These are phyloP conservation scores for Anisodus tanguticus DNA, from an alignment of 257 asterid species.

Conservation along the genomic window DNA sequence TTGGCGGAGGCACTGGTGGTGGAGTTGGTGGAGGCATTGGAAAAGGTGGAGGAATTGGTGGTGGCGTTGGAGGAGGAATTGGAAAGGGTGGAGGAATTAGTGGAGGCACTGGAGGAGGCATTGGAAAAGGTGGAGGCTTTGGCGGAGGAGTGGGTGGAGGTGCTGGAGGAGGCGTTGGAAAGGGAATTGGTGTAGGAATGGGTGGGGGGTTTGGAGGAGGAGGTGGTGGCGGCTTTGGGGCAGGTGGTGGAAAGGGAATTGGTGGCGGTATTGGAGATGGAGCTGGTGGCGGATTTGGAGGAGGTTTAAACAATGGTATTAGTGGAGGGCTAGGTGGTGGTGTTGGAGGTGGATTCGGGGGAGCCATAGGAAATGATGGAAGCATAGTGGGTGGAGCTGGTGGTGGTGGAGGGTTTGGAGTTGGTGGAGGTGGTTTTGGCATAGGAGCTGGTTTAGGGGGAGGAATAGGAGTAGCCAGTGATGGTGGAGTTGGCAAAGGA, in stretches of 20 bases:
- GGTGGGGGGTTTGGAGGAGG: constrained; percentile 2
- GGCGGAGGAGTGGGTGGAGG: not conserved
- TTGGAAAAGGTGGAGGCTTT: too few relatives aligned
- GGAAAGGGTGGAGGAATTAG: too few relatives aligned
- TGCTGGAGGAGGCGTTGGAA: not conserved
- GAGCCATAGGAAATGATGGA: constrained; percentile 4
- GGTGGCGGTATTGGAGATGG: constrained; percentile 27
- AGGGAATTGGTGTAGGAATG: not conserved
- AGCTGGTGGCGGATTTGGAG: not conserved
- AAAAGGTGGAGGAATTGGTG: too few relatives aligned
- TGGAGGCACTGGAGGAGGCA: too few relatives aligned
- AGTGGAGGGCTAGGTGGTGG: too few relatives aligned
- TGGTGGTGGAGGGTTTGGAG: not conserved
- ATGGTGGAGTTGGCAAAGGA: not conserved
- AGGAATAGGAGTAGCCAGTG: not conserved
- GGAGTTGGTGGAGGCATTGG: not conserved
- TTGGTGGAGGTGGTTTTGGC: constrained; percentile 7
- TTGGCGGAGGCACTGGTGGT: not conserved
- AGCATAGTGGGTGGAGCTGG: not conserved
- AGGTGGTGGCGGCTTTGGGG: constrained; percentile 1
- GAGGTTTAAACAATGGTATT: not conserved
- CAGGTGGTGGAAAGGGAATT: not conserved
- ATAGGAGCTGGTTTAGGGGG: not conserved
- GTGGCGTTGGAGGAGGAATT: too few relatives aligned
- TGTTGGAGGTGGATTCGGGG: too few relatives aligned